Evolutionary conservation across 2,329 filamentous ascomycete genomes (phyloP), one percentile per base, ranked within the genome.

Genomic region (Cercospora beticola): DNA sequence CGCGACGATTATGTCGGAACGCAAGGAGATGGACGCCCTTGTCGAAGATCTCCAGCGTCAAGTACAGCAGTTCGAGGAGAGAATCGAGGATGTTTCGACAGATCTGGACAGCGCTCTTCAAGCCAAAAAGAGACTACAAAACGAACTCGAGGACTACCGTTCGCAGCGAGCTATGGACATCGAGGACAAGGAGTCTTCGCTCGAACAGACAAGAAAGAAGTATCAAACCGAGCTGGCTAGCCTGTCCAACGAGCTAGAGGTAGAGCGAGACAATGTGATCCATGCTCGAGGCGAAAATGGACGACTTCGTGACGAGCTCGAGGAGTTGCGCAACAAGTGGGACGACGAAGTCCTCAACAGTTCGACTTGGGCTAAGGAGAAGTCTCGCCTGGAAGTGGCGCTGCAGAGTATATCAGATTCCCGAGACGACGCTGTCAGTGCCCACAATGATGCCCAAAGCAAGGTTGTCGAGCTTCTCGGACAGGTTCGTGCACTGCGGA

Each of bases 281-380:
- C 86, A 94, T 86, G 87, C 93, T 26, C 85, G 95, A 74, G 88
- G 91, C 40, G 94, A 97, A 80, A 96, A 94, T 72, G 87, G 90
- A 16, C 89, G 93, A 56, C 86, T 99, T 64, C 90, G 94, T n/a
- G 94, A 98, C 78, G 95, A 99, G 81, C 88, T 98, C 26, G 95
- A 99, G 75, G 93, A 97, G 75, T 86, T 98, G 68, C 89, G 95
- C 73, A 93, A 90, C 74, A 98, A 98, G 82, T 98, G 95, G 94
- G 95, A 99, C 76, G 93, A 98, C 75, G 94, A 99, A 81, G 93
- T 98, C 10, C 88, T 98, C 74, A 98, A 98, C 82, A 97, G 93
- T 80, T 97, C 93, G 16, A 97, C 94, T 0, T 98, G 95, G 94
- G 94, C 94, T 12, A 99, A 99, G 83, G 94, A 99, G 82, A 98